Evolutionary conservation across 805 yeast genomes (phyloP).

Genomic region (Wickerhamomyces queroliae): DNA sequence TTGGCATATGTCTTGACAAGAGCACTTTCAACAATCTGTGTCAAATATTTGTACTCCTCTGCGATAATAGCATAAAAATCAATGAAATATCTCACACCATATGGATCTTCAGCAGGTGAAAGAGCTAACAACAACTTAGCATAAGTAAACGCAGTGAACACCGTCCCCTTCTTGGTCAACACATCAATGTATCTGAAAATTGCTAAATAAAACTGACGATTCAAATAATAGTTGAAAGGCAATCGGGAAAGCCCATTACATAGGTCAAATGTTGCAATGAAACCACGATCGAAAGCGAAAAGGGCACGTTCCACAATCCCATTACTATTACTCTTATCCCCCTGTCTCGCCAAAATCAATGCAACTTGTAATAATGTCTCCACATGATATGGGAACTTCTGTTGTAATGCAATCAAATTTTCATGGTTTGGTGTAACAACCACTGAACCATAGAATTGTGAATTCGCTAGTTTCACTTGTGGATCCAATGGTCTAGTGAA

Average conservation of each 20-base stretch:
- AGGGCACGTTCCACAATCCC: constrained; percentile 73
- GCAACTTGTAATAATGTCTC: constrained; percentile 79
- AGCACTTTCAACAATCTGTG: constrained; percentile 51
- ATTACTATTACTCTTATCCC: constrained; percentile 62
- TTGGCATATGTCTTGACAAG: constrained; percentile 49
- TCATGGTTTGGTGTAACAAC: constrained; percentile 79
- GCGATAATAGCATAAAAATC: constrained; percentile 71
- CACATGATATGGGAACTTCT: constrained; percentile 65
- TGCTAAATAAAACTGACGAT: constrained; percentile 71
- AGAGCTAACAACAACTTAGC: constrained; percentile 65
- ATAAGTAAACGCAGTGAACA: constrained; percentile 70
- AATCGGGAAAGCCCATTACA: constrained; percentile 52
- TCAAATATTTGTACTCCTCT: constrained; percentile 57
- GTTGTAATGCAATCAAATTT: constrained; percentile 48
- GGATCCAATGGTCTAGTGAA: constrained; percentile 31
- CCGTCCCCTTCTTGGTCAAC: constrained; percentile 73
- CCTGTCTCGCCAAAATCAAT: constrained; percentile 67
- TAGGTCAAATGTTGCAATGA: constrained; percentile 54
- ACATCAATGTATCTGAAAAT: constrained; percentile 66
- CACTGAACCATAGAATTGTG: constrained; percentile 56
- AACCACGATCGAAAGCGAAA: constrained; percentile 72
- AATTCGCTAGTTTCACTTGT: constrained; percentile 30
- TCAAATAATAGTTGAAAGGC: constrained; percentile 71
- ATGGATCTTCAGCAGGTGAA: constrained; percentile 75
- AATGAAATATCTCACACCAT: constrained; percentile 77